Evolutionary conservation across 75 land plant species (phyloP), one percentile per base, ranked within the genome.

Genomic region (Sequoia sempervirens): DNA sequence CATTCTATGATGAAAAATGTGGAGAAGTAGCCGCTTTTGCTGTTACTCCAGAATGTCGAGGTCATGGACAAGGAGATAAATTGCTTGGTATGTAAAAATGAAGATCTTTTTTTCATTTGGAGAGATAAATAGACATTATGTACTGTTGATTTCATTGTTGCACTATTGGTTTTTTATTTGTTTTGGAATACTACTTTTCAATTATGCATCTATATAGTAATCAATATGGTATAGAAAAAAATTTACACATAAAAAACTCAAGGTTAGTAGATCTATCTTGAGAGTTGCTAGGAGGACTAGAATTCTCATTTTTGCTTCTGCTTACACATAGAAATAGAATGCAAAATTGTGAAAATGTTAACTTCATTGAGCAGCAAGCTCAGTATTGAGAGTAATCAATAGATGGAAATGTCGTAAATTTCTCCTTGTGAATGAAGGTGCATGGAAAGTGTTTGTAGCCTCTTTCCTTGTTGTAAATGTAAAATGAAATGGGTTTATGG

Each of bases 21-120:
- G 99, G 95, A 74, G 99, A 97, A 85, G 88, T 97, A 83, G 98
- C 99, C 84, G 94, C 95, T 54, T 84, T 97, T 91, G 96, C 95
- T 75, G 99, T 97, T 85, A 86, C 96, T 58, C 89, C 96, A 56
- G 96, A 97, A 82, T 97, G 98, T 84, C 95, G 96, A 30, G 96
- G 99, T 36, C 95, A 92, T 89, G 99, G 99, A 20, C 95, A 90
- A 86, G 99, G 99, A 36, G 98, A 97, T 83, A 96, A 90, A 81
- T 87, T 97, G 79, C 93, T 97, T 45, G 99, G 99, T 97, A 90
- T 79, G 86, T 76, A 9, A 6, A 28, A 40, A 41, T 34, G 34
- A 2, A 28, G 64, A 84, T 28, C 32, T 85, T 2, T 78, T 32
- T n/a, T 45, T 78, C 43, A 2, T 83, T 45, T 43, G 47, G 46